A percentile compares a stretch with the other conserved stretches of the same genome.
These are phyloP conservation scores for Parathielavia hyrcaniae DNA, from an alignment of 495 filamentous ascomycete species.

Conservation along the genomic window DNA sequence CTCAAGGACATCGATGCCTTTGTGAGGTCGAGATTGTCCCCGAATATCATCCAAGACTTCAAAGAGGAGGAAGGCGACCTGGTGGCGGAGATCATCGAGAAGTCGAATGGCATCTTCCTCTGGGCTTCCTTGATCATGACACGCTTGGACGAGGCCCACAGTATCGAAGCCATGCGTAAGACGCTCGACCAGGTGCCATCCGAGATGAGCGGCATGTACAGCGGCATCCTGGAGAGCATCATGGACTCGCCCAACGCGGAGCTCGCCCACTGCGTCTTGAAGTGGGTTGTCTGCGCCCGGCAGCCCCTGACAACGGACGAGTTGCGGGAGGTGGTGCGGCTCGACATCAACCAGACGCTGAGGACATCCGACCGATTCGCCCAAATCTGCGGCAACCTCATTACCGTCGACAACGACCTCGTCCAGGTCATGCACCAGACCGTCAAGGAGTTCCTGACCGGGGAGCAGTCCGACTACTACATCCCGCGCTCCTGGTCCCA, in stretches of 20 bases:
- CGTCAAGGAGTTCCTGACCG: conserved; percentile 23
- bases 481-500: conserved; percentile 16
- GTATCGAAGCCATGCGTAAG: conserved; percentile 20
- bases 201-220: conserved; percentile 26
- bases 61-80: neutral
- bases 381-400: conserved; percentile 22
- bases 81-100: conserved; percentile 13
- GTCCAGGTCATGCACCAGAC: conserved; percentile 27
- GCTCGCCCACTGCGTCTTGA: conserved; percentile 21
- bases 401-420: conserved; percentile 20
- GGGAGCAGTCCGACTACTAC: conserved; percentile 15
- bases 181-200: conserved; percentile 20
- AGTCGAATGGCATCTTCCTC: conserved; percentile 22
- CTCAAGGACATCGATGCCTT: conserved; percentile 18
- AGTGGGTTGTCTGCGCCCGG: conserved; percentile 23
- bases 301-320: conserved; percentile 19
- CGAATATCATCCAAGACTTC: conserved; percentile 16
- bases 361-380: conserved; percentile 15
- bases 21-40: conserved; percentile 9
- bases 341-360: conserved; percentile 24
- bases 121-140: conserved; percentile 21
- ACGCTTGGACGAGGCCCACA: conserved; percentile 14
- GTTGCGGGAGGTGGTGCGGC: conserved; percentile 18
- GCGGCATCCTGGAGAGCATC: conserved; percentile 17
- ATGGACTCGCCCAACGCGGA: conserved; percentile 15